Base-by-base conservation (phyloP, 306 rosid species). In the Astragalus membranaceus region DNA sequence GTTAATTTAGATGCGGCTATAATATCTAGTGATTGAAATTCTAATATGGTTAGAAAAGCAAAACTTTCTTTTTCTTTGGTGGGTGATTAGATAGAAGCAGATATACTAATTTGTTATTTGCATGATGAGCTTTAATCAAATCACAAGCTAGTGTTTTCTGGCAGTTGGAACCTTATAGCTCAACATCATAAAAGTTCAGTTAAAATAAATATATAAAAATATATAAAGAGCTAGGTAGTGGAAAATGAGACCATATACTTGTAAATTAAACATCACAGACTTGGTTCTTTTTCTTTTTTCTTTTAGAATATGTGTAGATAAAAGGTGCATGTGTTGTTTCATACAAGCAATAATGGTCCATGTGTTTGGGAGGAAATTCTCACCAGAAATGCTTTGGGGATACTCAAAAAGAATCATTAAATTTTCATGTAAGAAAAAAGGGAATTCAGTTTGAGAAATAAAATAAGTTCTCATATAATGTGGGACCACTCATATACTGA, bases 331-430 rank as follows among this genome's bases (percentile, higher is more conserved):
- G 85, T 82, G 88, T 86, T 77, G 74, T 83, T 70, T 87, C 79
- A 79, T 70, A 72, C 46, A 62, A 70, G 82, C 73, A 75, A 89
- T 87, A 79, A 87, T 83, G 85, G 83, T 85, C 80, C 92, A 80
- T 82, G 86, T 83, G 89, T 76, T 60, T 62, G 80, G 75, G 83
- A 76, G 84, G 70, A 75, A 80, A 73, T 68, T 76, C 75, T 81
- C 88, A 83, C 89, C 96, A 85, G 85, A 86, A 85, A 85, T 82
- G 90, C 96, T 87, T 87, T 70, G 78, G 81, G 66, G 72, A 60
- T 82, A 87, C 96, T 89, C 90, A 75, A 89, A 83, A 76, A 69
- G 81, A 81, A 74, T 78, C 75, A 61, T 70, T 80, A 67, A 65
- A 75, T 72, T 81, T 82, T 62, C 72, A 66, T 64, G 55, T 51